A percentile compares a stretch with the other conserved stretches of the same genome.
Evolutionary conservation across 257 asterid genomes (phyloP).

Genomic region (Nicotiana undulata): DNA sequence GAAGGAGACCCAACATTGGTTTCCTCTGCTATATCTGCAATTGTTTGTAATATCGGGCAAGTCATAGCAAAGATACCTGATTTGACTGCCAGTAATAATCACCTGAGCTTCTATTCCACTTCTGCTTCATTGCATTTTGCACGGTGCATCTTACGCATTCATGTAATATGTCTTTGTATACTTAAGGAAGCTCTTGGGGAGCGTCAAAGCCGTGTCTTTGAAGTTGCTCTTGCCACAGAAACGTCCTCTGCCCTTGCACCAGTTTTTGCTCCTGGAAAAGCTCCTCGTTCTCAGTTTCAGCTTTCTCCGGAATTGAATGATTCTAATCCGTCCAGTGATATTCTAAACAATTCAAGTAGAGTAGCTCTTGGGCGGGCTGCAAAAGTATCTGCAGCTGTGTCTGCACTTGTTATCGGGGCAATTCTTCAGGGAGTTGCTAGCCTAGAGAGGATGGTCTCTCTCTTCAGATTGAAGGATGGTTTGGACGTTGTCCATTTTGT

Average conservation of each 20-base stretch:
- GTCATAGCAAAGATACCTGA: constrained; percentile 78
- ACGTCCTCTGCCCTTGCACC: constrained; percentile 74
- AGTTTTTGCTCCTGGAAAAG: constrained; percentile 66
- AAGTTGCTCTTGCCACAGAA: constrained; percentile 94
- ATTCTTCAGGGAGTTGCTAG: constrained; percentile 85
- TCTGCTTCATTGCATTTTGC: constrained; percentile 59
- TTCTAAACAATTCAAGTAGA: constrained; percentile 40
- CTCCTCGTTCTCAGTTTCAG: constrained; percentile 66
- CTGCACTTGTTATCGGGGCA: constrained; percentile 82
- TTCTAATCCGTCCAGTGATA: constrained; percentile 44
- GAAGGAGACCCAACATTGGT: constrained; percentile 97
- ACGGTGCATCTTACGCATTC: constrained; percentile 70
- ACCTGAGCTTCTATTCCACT: constrained; percentile 35
- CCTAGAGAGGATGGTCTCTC: constrained; percentile 88
- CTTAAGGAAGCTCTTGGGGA: constrained; percentile 97
- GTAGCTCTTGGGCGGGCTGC: constrained; percentile 46
- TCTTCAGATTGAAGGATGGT: constrained; percentile 86
- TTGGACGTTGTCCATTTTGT: constrained; percentile 71
- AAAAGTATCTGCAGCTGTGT: constrained; percentile 61
- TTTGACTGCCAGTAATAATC: constrained; percentile 42
- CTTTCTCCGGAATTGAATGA: constrained; percentile 68
- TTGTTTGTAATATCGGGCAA: constrained; percentile 63
- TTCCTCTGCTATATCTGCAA: constrained; percentile 90
- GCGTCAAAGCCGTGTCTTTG: constrained; percentile 96
- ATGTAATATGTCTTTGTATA: constrained; percentile 66